Evolutionary conservation across 768 basidiomycete species (phyloP), one percentile per base, ranked within the genome.

Genomic region (Ramaria sp.): DNA sequence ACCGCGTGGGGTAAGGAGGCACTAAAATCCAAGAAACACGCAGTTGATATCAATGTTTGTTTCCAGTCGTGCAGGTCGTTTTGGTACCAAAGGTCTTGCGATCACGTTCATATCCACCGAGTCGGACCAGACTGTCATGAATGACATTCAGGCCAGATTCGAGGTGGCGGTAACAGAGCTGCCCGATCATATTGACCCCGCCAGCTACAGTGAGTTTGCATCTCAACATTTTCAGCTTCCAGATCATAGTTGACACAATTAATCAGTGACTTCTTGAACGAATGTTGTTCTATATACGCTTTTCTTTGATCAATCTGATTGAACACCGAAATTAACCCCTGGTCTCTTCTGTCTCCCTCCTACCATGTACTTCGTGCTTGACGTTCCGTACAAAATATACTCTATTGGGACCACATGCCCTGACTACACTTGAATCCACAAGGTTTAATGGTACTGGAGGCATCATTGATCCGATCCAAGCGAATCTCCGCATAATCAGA

Each of bases 71-170:
- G 96, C 96, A 60, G 96, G 96, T 61, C 91, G 96, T 58, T 99
- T 99, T 70, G 96, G 96, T 60, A 99, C 96, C 32, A 98, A 98
- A 71, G 96, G 96, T 78, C 85, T 99, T 42, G 94, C 95, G 16
- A 89, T 98, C 67, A 97, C 94, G 0, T 99, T 95, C 65, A 89
- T 97, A 39, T 82, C 95, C 3, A 88, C 85, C 18, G 94, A 97
- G 50, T 81, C 76, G 58, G 96, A 99, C 65, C 82, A 88, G 66
- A 88, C 90, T 69, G 94, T 99, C 57, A 88, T 99, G 83, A 77
- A 83, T 38, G 79, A 85, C 25, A 98, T 99, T 62, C 96, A 99
- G 69, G 83, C 89, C 38, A 73, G 96, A 61, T 99, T 99, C 73
- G 95, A 97, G 66, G 95, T 99, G 28, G 93, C 91, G 30, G 92